A percentile compares a stretch with the other conserved stretches of the same genome.
Conservation (phyloP, 176 grass and related monocot species). For the Coix lacrymajobi region DNA sequence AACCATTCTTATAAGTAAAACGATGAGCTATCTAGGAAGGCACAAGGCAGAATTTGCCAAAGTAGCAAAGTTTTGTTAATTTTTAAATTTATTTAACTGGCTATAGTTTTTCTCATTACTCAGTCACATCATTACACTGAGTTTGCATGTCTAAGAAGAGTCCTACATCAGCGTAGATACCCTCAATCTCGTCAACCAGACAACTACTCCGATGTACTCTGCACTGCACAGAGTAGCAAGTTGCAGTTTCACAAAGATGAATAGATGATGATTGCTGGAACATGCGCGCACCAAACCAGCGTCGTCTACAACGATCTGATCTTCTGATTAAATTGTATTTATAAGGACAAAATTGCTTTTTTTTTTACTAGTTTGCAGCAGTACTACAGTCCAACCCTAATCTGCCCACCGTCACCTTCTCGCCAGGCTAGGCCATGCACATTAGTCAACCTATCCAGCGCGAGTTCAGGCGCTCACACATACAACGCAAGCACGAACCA, state of each 20-base stretch:
- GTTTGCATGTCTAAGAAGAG: not conserved
- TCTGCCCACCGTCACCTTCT: constrained; percentile 23
- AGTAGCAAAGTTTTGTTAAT: not conserved
- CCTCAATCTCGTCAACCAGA: not conserved
- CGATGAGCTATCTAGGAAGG: not conserved
- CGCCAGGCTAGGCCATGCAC: not conserved
- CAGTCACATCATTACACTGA: no score
- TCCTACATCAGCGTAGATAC: not conserved
- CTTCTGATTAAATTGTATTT: not conserved
- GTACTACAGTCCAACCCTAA: constrained; percentile 13
- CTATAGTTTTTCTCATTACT: not conserved
- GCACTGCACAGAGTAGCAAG: not conserved
- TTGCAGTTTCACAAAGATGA: constrained; percentile 26
- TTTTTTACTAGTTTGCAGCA: not conserved
- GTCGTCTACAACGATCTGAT: constrained; percentile 8
- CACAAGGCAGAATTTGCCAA: not conserved
- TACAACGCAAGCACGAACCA: not conserved
- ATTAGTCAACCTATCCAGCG: constrained; percentile 53
- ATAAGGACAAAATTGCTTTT: not conserved
- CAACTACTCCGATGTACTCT: not conserved
- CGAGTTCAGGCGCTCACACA: not conserved
- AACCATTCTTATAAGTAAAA: not conserved
- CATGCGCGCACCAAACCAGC: not conserved
- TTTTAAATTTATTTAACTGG: not conserved
- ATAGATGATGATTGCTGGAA: constrained; percentile 1